Evolutionary conservation across 2,329 filamentous ascomycete genomes (phyloP).

Genomic region (Aureobasidium sp.): DNA sequence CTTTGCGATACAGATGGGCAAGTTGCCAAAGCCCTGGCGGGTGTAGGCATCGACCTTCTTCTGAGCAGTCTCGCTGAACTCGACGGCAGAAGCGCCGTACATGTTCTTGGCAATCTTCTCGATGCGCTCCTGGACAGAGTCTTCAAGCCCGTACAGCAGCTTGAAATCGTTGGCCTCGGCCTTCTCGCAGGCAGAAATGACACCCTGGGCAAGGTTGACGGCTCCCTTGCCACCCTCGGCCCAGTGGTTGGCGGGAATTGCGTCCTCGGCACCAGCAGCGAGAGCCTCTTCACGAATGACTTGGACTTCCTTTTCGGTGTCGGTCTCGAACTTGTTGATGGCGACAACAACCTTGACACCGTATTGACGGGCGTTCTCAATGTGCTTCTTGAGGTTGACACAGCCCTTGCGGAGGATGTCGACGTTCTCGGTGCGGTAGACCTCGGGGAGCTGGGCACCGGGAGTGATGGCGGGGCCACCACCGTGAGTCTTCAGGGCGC

Average conservation of each 20-base stretch:
- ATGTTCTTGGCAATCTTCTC: slow-evolving; percentile 83
- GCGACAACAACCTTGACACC: slow-evolving; percentile 92
- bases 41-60: slow-evolving; percentile 96
- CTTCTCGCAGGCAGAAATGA: slow-evolving; percentile 74
- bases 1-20: slow-evolving; percentile 96
- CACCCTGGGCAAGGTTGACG: slow-evolving; percentile 75
- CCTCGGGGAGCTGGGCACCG: slow-evolving; percentile 72
- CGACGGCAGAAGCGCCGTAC: slow-evolving; percentile 84
- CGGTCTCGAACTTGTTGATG: slow-evolving; percentile 92
- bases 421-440: slow-evolving; percentile 89
- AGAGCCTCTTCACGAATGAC: slow-evolving; percentile 86
- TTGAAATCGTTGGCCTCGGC: slow-evolving; percentile 69
- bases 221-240: slow-evolving; percentile 89
- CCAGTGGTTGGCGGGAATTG: slow-evolving; percentile 93
- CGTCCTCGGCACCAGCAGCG: slow-evolving; percentile 85
- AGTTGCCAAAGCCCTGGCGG: slow-evolving; percentile 79
- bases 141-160: slow-evolving; percentile 73
- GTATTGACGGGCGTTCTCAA: slow-evolving; percentile 78
- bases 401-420: slow-evolving; percentile 85
- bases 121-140: slow-evolving; percentile 78
- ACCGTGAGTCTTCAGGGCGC: slow-evolving; percentile 93
- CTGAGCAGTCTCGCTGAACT: slow-evolving; percentile 89
- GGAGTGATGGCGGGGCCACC: slow-evolving; percentile 90
- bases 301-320: slow-evolving; percentile 84
- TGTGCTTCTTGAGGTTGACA: slow-evolving; percentile 92